Evolutionary conservation across 768 basidiomycete species (phyloP).

Genomic region (Hericium alpestre): DNA sequence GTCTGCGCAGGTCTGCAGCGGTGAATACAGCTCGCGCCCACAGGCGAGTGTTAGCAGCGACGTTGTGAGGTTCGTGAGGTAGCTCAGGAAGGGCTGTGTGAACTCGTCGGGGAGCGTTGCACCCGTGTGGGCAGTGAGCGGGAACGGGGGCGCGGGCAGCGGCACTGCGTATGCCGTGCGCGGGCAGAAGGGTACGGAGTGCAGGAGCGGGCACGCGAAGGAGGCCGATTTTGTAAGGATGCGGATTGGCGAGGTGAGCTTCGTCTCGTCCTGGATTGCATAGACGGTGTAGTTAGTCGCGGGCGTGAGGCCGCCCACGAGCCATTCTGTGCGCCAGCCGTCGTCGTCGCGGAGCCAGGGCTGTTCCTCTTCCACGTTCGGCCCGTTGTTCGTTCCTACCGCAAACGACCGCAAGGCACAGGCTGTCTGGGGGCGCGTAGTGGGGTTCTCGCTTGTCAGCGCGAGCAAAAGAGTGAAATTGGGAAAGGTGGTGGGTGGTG

Average conservation of each 20-base stretch:
- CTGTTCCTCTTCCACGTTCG: constrained; percentile 29
- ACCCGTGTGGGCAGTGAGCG: constrained; percentile 34
- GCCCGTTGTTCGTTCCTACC: constrained; percentile 4
- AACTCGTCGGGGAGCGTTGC: constrained; percentile 39
- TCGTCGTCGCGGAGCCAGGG: constrained; percentile 45
- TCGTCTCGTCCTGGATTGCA: not conserved
- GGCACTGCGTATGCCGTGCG: constrained; percentile 59
- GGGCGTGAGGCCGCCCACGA: constrained; percentile 46
- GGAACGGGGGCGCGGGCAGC: constrained; percentile 38
- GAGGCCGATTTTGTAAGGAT: constrained; percentile 28
- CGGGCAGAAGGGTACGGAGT: constrained; percentile 69
- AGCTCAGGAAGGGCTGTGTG: constrained; percentile 40
- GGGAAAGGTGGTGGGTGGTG: constrained; percentile 28
- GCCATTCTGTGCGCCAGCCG: constrained; percentile 65
- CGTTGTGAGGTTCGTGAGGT: constrained; percentile 65
- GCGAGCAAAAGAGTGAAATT: constrained; percentile 49
- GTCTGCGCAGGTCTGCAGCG: constrained; percentile 64
- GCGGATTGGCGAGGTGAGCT: constrained; percentile 15
- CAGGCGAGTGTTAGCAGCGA: constrained; percentile 67
- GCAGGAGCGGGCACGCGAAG: constrained; percentile 61
- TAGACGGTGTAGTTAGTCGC: constrained; percentile 75
- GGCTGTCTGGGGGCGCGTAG: constrained; percentile 41
- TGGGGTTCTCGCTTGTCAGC: constrained; percentile 32
- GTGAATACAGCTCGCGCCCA: constrained; percentile 72
- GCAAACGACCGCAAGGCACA: constrained; percentile 42